These are phyloP conservation scores for Fusarium tricinctum DNA, from an alignment of 2,329 filamentous ascomycete species.

Conservation along the genomic window DNA sequence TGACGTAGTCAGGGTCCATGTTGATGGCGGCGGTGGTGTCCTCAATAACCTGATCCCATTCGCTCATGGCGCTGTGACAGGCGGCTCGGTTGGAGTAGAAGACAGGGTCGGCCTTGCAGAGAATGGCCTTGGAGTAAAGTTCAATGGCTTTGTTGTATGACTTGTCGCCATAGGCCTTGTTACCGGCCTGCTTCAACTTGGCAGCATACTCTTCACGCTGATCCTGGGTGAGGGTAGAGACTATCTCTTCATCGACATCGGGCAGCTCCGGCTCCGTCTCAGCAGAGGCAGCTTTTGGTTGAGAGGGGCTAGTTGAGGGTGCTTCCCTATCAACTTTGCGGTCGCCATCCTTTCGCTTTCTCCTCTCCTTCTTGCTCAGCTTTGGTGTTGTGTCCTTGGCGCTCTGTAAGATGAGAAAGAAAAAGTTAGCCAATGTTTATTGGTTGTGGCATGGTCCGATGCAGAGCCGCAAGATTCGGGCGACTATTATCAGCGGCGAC, in stretches of 20 bases:
- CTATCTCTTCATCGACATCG: conserved; percentile 72
- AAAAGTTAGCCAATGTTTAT: conserved; percentile 34
- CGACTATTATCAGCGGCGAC: conserved; percentile 16
- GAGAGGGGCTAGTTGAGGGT: conserved; percentile 53
- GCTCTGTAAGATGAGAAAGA: conserved; percentile 54
- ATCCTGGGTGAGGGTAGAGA: conserved; percentile 67
- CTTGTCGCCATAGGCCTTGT: conserved; percentile 95
- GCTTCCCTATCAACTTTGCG: conserved; percentile 66
- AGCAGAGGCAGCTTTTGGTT: conserved; percentile 65
- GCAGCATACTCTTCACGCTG: conserved; percentile 88
- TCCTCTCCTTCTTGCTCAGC: conserved; percentile 89
- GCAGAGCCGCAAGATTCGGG: conserved; percentile 13
- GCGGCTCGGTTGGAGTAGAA: conserved; percentile 99
- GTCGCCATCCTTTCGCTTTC: conserved; percentile 86
- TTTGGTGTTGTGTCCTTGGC: conserved; percentile 71
- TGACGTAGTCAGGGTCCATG: conserved; percentile 96
- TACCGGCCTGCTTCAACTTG: conserved; percentile 94
- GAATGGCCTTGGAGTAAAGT: conserved; percentile 93
- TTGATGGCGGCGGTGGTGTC: conserved; percentile 95
- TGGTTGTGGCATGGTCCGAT: conserved; percentile 41
- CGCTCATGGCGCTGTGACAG: conserved; percentile 91
- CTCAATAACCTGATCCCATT: conserved; percentile 97
- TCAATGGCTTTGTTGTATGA: conserved; percentile 95
- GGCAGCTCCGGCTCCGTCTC: conserved; percentile 78
- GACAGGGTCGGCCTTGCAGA: conserved; percentile 97